Evolutionary conservation across 495 filamentous ascomycete genomes (phyloP).

Genomic region (Schizothecium vesticola): DNA sequence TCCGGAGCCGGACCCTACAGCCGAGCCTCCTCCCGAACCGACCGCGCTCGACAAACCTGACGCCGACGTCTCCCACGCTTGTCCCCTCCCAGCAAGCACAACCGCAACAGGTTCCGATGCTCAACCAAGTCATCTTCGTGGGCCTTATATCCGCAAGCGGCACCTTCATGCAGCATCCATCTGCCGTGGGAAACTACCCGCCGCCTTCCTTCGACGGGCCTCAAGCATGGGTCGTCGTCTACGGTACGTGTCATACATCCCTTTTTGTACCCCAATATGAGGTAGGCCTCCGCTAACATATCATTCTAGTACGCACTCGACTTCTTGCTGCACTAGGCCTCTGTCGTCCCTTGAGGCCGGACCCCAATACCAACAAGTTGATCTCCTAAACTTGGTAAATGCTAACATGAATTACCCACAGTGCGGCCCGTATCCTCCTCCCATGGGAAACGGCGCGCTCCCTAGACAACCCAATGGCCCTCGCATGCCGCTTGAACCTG

Average conservation of each 20-base stretch:
- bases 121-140: neutral
- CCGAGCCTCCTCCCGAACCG: neutral
- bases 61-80: neutral
- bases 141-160: neutral
- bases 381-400: neutral
- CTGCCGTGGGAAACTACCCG: neutral
- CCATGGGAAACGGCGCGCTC: neutral
- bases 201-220: neutral
- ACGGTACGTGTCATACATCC: neutral
- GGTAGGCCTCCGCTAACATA: neutral
- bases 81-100: neutral
- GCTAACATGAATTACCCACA: neutral
- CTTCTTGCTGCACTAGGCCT: no score
- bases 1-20: neutral
- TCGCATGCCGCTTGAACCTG: neutral
- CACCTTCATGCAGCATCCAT: neutral
- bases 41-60: neutral
- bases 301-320: neutral
- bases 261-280: no score
- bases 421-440: neutral
- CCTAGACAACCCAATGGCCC: neutral
- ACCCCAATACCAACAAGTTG: no score
- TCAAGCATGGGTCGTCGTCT: neutral
- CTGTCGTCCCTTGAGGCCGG: no score
- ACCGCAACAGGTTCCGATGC: neutral